Evolutionary conservation across 2,329 filamentous ascomycete genomes (phyloP), one percentile per base, ranked within the genome.

Genomic region (Thielaviopsis musarum): DNA sequence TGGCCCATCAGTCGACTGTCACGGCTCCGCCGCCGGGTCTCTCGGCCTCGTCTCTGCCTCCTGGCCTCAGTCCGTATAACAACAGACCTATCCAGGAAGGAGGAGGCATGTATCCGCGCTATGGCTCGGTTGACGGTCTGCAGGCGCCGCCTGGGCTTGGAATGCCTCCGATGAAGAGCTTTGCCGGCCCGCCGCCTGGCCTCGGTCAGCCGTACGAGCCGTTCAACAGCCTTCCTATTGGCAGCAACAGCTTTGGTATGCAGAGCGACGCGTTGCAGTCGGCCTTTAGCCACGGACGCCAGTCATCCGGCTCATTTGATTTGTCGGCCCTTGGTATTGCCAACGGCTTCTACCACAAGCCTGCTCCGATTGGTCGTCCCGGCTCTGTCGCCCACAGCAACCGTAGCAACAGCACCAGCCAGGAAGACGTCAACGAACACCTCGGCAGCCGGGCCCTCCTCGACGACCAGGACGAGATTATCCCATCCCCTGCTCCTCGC

Each of bases 381-480:
- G 84, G 84, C 17, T 95, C 90, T 69, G 81, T 81, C 24, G 77
- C 77, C 17, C 76, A 79, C 54, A 78, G 78, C 15, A 48, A 45
- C 13, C 57, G 52, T 10, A 54, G 52, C 19, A 54, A 54, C 52
- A 55, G 52, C 12, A 59, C 53, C 51, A 52, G 51, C 5, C 76
- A 76, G 26, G 74, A 89, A 21, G 88, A 91, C 59, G 81, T 88
- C 59, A 85, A 83, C 63, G 81, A 85, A 62, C 90, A 93, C 65
- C 77, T 98, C 26, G 93, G 93, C 13, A 97, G 91, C 70, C 91
- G 89, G 66, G 93, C 91, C 13, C 75, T 98, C 13, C 75, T 97
- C 54, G 85, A 85, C 62, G 90, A 94, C 67, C 60, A 61, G 15
- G 62, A 63, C 38, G 62, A 62, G 17, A 60, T 60, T 12, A 41